Evolutionary conservation across 352 stramenopile genomes (phyloP), one percentile per base, ranked within the genome.

Genomic region (Phytophthora boehmeriae): DNA sequence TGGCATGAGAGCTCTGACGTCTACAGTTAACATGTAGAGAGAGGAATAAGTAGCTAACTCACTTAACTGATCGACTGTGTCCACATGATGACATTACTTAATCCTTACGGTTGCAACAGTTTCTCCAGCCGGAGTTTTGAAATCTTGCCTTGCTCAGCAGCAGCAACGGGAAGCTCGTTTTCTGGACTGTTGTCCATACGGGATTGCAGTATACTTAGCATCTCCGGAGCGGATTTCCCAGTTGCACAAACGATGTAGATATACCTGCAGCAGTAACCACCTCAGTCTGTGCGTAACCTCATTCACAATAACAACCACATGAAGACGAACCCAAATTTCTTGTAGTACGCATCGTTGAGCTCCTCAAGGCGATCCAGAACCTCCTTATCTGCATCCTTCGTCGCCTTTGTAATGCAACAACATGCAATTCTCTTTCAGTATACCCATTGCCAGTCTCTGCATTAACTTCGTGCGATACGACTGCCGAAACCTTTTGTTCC

Each of bases 201-300:
- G 6, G 71, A 78, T 56, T 92, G 69, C 13, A 93, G 59, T 57
- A 93, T 89, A 19, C 54, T 47, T 1, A 93, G 75, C 84, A 92
- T 93, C 63, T 92, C 82, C 5, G 75, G 54, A 4, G 84, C 82
- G 13, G 82, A 90, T 52, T 93, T 93, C 48, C 82, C 82, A 32
- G 84, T 93, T 10, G 82, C 82, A 44, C 84, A 93, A 10, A 93
- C 77, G 47, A 93, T 92, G 69, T 86, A 93, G 27, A 92, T 90
- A 63, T 89, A 91, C 13, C 78, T 90, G 43, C 17, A 32, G 2
- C 27, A 48, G 13, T 19, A 16, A 41, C 20, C 35, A 20, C 5
- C 5, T 17, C 17, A 17, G 19, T 36, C 10, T 35, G 32, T 41
- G 14, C 8, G 30, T n/a, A 41, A 6, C 14, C 25, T 25, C 16